Percentiles rank a stretch among this genome's conserved stretches.
phyloP scores from a whole-genome alignment of 257 asterid genomes.

The Solanum neorickii region DNA sequence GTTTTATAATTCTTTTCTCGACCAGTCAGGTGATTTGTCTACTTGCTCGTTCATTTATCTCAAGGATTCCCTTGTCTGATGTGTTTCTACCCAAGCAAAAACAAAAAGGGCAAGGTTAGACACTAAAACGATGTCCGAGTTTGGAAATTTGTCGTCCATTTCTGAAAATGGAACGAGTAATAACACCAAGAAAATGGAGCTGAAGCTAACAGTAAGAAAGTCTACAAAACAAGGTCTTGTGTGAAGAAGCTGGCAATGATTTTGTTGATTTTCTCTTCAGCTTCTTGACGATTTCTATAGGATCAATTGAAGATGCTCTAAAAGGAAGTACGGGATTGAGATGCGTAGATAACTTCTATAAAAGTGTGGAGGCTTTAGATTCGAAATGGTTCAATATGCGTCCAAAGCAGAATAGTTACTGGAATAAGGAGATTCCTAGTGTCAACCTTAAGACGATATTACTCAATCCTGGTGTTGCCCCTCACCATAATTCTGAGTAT shows the following conservation, averaged over 20 bases:
- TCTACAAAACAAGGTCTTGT: neutral
- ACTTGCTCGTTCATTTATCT: neutral
- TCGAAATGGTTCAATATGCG: neutral
- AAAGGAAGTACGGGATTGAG: neutral
- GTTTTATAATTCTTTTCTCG: neutral
- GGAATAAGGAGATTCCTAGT: neutral
- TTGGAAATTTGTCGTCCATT: neutral
- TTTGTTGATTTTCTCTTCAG: conserved; percentile 1
- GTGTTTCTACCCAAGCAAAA: neutral
- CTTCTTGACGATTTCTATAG: conserved; percentile 1
- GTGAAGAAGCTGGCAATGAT: neutral
- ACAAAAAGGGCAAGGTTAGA: neutral
- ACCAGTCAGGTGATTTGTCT: neutral
- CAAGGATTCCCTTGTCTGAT: neutral
- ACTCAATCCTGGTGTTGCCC: neutral
- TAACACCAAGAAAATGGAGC: neutral
- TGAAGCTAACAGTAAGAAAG: neutral
- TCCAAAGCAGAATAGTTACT: neutral
- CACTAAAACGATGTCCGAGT: neutral
- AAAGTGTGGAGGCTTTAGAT: neutral
- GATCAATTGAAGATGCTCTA: neutral
- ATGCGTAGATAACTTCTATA: conserved; percentile 3
- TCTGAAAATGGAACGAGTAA: neutral
- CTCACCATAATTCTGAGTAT: neutral
- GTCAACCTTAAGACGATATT: neutral